A percentile compares a stretch with the other conserved stretches of the same genome.
Evolutionary conservation across 805 yeast species (phyloP).

Genomic region (Candida argentea): DNA sequence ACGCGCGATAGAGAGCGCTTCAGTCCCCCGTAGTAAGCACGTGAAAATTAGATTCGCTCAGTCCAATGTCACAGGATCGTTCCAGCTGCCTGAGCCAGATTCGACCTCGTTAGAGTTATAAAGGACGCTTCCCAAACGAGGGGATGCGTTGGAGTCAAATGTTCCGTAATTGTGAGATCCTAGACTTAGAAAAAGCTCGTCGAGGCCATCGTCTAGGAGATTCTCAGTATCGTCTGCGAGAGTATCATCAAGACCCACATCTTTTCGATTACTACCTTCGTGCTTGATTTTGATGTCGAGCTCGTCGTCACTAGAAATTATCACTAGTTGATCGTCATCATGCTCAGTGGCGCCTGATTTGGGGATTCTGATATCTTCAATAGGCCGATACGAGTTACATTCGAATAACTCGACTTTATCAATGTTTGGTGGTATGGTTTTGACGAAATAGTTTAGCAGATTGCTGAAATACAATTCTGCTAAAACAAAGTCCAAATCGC

Average conservation of each 20-base stretch:
- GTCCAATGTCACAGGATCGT: slow-evolving; percentile 29
- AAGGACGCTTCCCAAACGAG: not conserved
- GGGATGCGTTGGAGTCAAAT: not conserved
- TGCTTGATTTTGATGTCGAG: slow-evolving; percentile 3
- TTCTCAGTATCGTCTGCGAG: slow-evolving; percentile 7
- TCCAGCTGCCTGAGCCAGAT: slow-evolving; percentile 27
- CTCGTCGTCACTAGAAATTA: slow-evolving; percentile 23
- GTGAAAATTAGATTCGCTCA: too few relatives aligned
- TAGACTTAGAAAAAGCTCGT: slow-evolving; percentile 16
- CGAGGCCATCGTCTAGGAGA: slow-evolving; percentile 20
- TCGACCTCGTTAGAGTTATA: not conserved
- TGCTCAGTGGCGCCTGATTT: too few relatives aligned
- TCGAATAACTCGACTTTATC: slow-evolving; percentile 27
- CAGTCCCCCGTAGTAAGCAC: too few relatives aligned
- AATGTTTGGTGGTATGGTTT: slow-evolving; percentile 24
- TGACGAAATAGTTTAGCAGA: slow-evolving; percentile 31
- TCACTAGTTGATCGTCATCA: slow-evolving; percentile 16
- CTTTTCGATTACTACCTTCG: not conserved
- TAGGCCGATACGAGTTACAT: too few relatives aligned
- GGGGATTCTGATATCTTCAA: too few relatives aligned
- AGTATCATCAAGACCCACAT: not conserved
- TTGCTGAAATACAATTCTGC: slow-evolving; percentile 27
- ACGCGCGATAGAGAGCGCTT: too few relatives aligned
- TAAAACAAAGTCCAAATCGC: slow-evolving; percentile 25
- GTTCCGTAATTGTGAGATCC: slow-evolving; percentile 1